phyloP scores from a whole-genome alignment of 768 basidiomycete species.

The Candolleomyces efflorescens region DNA sequence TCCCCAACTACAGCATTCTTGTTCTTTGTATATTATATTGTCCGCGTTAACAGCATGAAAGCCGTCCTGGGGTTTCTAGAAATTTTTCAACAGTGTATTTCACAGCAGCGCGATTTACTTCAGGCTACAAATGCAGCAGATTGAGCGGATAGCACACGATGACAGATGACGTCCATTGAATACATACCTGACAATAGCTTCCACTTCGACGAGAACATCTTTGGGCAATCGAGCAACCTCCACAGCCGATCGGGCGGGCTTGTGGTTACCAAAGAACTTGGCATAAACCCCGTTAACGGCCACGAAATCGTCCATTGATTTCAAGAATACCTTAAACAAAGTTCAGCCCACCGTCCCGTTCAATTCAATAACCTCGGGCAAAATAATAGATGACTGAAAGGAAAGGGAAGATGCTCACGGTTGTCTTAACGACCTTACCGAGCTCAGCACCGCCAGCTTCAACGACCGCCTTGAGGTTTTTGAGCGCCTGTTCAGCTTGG shows the following conservation, averaged over 20 bases:
- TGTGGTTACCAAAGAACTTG: constrained; percentile 83
- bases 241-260: constrained; percentile 90
- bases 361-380: neutral
- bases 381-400: neutral
- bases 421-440: constrained; percentile 86
- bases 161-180: neutral
- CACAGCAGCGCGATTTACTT: neutral
- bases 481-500: constrained; percentile 80
- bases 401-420: constrained; percentile 40
- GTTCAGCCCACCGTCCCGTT: neutral
- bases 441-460: constrained; percentile 77
- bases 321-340: constrained; percentile 73
- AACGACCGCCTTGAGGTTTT: constrained; percentile 81
- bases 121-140: neutral
- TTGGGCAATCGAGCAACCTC: constrained; percentile 87
- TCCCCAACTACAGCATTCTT: neutral
- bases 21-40: neutral
- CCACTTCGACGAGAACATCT: constrained; percentile 90
- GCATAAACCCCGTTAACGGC: constrained; percentile 80
- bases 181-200: constrained; percentile 75
- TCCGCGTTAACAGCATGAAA: neutral
- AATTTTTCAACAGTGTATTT: neutral
- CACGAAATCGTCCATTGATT: constrained; percentile 87
- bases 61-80: neutral
- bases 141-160: neutral